Conservation (phyloP, 176 grass and related monocot genomes). For the Raddia distichophylla region DNA sequence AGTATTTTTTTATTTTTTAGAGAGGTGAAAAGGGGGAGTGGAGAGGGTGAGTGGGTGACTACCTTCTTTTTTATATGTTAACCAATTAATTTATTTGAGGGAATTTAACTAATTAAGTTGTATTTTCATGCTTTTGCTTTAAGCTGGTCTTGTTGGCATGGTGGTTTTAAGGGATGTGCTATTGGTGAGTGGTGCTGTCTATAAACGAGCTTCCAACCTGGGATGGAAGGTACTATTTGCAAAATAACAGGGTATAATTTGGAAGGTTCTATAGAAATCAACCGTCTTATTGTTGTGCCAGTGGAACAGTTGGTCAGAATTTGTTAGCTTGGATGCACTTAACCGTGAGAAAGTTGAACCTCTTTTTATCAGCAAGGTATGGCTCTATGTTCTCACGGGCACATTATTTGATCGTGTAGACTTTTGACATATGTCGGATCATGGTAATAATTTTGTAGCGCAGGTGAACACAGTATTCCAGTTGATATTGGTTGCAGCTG, state of each 20-base stretch:
- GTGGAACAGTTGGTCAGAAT: constrained; percentile 95
- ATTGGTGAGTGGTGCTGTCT: constrained; percentile 86
- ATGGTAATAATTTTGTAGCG: constrained; percentile 38
- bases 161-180: constrained; percentile 80
- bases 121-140: constrained; percentile 28
- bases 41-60: too few relatives aligned
- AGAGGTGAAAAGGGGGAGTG: too few relatives aligned
- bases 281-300: constrained; percentile 32
- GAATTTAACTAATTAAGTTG: constrained; percentile 36
- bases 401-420: constrained; percentile 25
- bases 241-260: constrained; percentile 12
- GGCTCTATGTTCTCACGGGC: constrained; percentile 21
- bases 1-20: too few relatives aligned
- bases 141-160: constrained; percentile 86
- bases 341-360: constrained; percentile 76
- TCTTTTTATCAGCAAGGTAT: constrained; percentile 96
- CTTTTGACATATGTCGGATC: constrained; percentile 26
- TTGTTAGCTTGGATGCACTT: constrained; percentile 75
- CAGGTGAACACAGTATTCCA: constrained; percentile 94
- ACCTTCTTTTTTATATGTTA: not conserved
- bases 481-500: constrained; percentile 84
- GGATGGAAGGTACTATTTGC: constrained; percentile 76
- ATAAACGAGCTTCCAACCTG: constrained; percentile 80
- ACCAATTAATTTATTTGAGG: not conserved
- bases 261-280: constrained; percentile 18